A percentile compares a stretch with the other conserved stretches of the same genome.
Conservation (phyloP, 148 eudicot genomes). For the Silene uniflora region DNA sequence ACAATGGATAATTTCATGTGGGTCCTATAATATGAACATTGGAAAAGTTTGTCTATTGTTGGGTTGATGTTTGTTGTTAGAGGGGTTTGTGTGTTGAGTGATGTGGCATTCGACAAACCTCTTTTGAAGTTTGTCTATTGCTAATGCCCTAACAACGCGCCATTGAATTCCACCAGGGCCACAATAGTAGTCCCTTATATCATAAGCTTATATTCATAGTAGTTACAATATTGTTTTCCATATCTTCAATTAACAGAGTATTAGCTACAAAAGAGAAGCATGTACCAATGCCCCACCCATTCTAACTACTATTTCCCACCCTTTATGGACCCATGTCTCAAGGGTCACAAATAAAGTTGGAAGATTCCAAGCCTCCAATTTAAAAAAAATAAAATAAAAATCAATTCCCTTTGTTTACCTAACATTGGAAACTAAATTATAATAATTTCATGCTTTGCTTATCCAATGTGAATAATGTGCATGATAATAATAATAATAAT, state of each 20-base stretch:
- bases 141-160: too few species aligned
- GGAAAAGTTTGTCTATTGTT: too few species aligned
- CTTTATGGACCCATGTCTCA: conserved; percentile 18
- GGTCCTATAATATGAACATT: too few species aligned
- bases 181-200: not conserved
- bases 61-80: too few species aligned
- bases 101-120: too few species aligned
- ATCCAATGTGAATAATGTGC: conserved; percentile 7
- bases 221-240: not conserved
- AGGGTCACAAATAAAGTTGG: conserved; percentile 13
- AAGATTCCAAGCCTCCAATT: not conserved
- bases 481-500: too few species aligned
- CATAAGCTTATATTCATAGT: not conserved
- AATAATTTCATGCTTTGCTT: conserved; percentile 3
- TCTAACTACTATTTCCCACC: conserved; percentile 1
- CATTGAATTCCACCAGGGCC: not conserved
- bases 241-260: not conserved
- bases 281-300: conserved; percentile 5
- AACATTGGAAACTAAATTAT: not conserved
- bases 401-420: not conserved
- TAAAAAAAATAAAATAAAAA: not conserved
- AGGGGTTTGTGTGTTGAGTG: too few species aligned
- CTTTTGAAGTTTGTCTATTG: too few species aligned
- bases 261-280: conserved; percentile 3
- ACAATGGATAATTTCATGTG: too few species aligned